Conservation (phyloP, 495 filamentous ascomycete species). For the Penicillium silybi region DNA sequence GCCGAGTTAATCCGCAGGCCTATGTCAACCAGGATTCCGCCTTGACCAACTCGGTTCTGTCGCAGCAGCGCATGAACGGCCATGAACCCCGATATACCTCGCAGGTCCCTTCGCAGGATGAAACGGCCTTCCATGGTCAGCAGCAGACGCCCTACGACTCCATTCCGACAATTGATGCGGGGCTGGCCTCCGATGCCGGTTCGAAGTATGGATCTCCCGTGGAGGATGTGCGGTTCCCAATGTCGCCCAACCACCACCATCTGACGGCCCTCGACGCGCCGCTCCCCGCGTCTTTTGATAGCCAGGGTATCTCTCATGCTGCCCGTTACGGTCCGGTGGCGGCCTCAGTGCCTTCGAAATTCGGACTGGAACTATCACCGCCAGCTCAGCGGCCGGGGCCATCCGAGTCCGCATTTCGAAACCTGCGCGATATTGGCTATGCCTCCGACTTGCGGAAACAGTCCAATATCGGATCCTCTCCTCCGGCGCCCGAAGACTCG, state of each 20-base stretch:
- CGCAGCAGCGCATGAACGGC: conserved; percentile 59
- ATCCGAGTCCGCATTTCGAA: conserved; percentile 65
- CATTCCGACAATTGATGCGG: conserved; percentile 76
- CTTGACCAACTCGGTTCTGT: conserved; percentile 76
- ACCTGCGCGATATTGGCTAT: conserved; percentile 80
- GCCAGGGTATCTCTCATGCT: conserved; percentile 87
- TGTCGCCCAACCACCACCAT: conserved; percentile 63
- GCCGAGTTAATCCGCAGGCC: conserved; percentile 65
- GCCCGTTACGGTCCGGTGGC: conserved; percentile 89
- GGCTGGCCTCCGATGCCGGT: conserved; percentile 67
- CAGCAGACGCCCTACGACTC: conserved; percentile 44
- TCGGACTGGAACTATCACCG: conserved; percentile 80
- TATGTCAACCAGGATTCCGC: conserved; percentile 67
- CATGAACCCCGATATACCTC: conserved; percentile 41
- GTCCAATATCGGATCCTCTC: conserved; percentile 62
- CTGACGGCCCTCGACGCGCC: conserved; percentile 90
- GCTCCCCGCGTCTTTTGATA: conserved; percentile 93
- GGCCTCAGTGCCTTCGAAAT: conserved; percentile 87
- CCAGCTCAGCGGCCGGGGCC: conserved; percentile 55
- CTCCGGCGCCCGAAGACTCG: conserved; percentile 51
- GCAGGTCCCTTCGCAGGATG: conserved; percentile 37
- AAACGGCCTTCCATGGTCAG: conserved; percentile 41
- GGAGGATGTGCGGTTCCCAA: conserved; percentile 64
- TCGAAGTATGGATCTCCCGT: conserved; percentile 87
- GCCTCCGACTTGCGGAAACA: conserved; percentile 58